phyloP scores from a whole-genome alignment of 2,329 filamentous ascomycete species.

The Colletotrichum lindemuthianum region DNA sequence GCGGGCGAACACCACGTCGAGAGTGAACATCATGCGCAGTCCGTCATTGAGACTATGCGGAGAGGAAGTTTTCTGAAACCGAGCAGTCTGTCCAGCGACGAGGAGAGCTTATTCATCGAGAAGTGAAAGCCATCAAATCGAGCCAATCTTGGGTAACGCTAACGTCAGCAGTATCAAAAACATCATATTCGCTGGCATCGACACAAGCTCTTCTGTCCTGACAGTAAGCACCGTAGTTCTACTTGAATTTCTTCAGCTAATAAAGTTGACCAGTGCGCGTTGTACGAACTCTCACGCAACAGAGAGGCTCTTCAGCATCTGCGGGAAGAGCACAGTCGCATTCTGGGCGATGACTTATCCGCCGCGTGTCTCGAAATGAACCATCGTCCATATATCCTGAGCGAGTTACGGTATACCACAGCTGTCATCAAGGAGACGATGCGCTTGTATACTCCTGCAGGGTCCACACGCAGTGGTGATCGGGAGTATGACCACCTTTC shows the following conservation, averaged over 20 bases:
- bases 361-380: conserved; percentile 23
- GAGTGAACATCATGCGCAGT: neutral
- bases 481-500: neutral
- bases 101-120: neutral
- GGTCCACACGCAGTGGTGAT: neutral
- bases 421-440: neutral
- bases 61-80: neutral
- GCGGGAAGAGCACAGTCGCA: conserved; percentile 57
- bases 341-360: conserved; percentile 52
- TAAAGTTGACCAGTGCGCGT: neutral
- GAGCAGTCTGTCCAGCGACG: neutral
- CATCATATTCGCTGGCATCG: neutral
- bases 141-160: neutral
- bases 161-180: neutral
- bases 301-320: conserved; percentile 39
- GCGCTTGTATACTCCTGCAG: neutral
- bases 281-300: neutral
- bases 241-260: neutral
- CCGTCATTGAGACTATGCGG: neutral
- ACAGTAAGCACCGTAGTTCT: neutral
- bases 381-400: conserved; percentile 51
- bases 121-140: neutral
- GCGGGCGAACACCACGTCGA: neutral
- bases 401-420: conserved; percentile 59
- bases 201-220: neutral